Evolutionary conservation across 768 basidiomycete genomes (phyloP), one percentile per base, ranked within the genome.

Genomic region (Termitomyces bulborhizus): DNA sequence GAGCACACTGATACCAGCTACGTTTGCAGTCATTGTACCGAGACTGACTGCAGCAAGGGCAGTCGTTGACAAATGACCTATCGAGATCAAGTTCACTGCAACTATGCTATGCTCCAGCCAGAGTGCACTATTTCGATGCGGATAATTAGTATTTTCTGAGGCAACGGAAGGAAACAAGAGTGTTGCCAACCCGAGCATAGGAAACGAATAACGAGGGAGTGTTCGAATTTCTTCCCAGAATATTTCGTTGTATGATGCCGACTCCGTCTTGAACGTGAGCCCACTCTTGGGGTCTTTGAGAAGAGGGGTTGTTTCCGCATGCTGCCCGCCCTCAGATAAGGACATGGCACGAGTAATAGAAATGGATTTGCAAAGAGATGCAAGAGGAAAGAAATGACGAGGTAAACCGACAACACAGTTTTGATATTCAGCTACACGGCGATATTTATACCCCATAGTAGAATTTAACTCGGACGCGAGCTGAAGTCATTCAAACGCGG

Each of bases 51-150:
- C 87, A 26, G 88, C 88, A 0, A 91, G 78, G 15, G 86, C 83
- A 1, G 76, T 74, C 0, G 87, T 89, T 0, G 86, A 86, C 3
- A 91, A 67, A 65, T 90, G 88, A 3, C 89, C 89, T 12, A 89
- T 82, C 6, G 79, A 79, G 41, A 90, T 65, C 37, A 89, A 82
- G 4, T 83, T 81, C 5, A 80, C 82, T 2, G 88, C 67, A 31
- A 84, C 73, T 32, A 91, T 77, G 0, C 82, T 83, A 64, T 82
- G 87, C 60, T 91, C 88, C n/a, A 84, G 71, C 24, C 84, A 53
- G 80, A 50, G 54, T 15, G 54, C 46, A 12, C 54, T 55, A 44
- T 31, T 4, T 9, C 21, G 1, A 21, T 36, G 15, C 18, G 1
- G 16, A 49, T 9, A 12, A 6, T 37, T 13, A 49, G n/a, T 12